Evolutionary conservation across 2,329 filamentous ascomycete genomes (phyloP), one percentile per base, ranked within the genome.

Genomic region (Microdochium bolleyi): DNA sequence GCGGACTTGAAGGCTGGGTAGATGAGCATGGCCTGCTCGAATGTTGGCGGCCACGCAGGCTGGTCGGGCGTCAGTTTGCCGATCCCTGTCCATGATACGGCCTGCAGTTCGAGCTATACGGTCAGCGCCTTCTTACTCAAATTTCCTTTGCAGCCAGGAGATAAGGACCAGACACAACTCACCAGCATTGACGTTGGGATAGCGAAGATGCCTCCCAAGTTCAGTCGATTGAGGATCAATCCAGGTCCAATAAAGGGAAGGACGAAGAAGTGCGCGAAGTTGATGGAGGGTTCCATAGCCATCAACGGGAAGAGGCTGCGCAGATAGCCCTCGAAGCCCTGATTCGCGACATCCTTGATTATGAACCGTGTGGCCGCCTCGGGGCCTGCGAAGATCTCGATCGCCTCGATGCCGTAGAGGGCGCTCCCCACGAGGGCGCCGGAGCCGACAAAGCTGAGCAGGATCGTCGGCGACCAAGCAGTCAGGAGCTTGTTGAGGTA

Each of bases 171-270:
- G 16, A 49, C 2, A 25, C 5, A 24, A 49, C 62, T 60, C 62
- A 67, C 65, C 55, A 63, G 48, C 32, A 67, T 27, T 5, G 64
- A 65, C 9, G 57, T 55, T 2, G 70, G 63, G 25, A 71, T 62
- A 8, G 69, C 54, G 16, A 70, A 50, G 2, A 67, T 55, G 49
- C 89, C 85, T 27, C 81, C 79, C 49, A 85, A 73, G 2, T 73
- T 76, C 24, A 85, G 83, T 32, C 87, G 75, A 21, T 85, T 85
- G n/a, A 87, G 74, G 11, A 90, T 74, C 9, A 92, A 73, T 2
- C 82, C 75, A 11, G 86, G 74, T 0, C 83, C 85, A 54, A 92
- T 87, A 7, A 88, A 71, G 1, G 85, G 83, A 3, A 89, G 66
- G 2, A 62, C 49, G 34, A 59, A 50, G 24, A 64, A 57, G 49